Conservation (phyloP, 2,329 filamentous ascomycete genomes). For the Alternaria dauci region DNA sequence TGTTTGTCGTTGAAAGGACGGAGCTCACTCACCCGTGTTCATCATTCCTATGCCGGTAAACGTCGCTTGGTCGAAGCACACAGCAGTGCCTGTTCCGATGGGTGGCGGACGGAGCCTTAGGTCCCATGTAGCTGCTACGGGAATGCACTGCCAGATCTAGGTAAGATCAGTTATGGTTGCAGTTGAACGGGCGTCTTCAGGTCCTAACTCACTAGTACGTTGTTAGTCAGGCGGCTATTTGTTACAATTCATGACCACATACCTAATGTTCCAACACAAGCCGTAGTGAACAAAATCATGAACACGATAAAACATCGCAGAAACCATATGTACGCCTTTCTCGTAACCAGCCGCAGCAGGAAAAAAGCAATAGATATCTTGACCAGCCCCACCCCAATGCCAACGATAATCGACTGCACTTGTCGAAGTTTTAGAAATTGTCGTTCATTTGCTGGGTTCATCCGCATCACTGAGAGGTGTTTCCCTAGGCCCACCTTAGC, state of each 20-base stretch:
- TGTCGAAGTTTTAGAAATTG: constrained; percentile 53
- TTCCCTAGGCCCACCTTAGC: constrained; percentile 58
- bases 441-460: constrained; percentile 39
- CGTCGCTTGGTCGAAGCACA: constrained; percentile 53
- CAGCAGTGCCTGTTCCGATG: constrained; percentile 43
- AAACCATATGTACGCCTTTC: constrained; percentile 45
- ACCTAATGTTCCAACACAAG: constrained; percentile 1
- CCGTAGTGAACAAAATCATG: constrained; percentile 5
- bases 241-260: not conserved
- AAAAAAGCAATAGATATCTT: constrained; percentile 61
- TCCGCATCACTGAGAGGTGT: constrained; percentile 52
- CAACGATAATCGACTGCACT: constrained; percentile 58
- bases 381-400: constrained; percentile 57
- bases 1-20: not conserved
- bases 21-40: constrained; percentile 51
- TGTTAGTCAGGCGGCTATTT: not conserved
- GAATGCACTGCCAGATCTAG: constrained; percentile 59
- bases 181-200: constrained; percentile 41
- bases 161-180: constrained; percentile 50
- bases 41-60: constrained; percentile 58
- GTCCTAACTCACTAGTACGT: not conserved
- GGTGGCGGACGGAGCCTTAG: constrained; percentile 42
- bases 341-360: constrained; percentile 55
- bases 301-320: constrained; percentile 34
- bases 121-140: constrained; percentile 58